Percentiles rank a stretch among this genome's conserved stretches.
These are phyloP conservation scores for Wallacemonas collosoma DNA, from an alignment of 208 protist genomes.

Conservation along the genomic window DNA sequence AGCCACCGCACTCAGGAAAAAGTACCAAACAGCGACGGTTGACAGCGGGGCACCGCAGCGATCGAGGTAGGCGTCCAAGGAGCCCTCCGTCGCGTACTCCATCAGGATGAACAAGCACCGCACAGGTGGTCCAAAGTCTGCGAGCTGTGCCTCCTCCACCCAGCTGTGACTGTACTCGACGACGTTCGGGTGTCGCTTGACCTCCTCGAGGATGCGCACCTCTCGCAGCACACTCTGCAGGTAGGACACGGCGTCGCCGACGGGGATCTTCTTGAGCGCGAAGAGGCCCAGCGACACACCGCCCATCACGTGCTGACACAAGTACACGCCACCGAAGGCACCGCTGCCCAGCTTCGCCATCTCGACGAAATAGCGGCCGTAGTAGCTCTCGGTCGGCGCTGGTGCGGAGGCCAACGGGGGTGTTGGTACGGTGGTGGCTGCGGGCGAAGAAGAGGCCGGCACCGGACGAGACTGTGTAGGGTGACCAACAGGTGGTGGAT, in stretches of 20 bases:
- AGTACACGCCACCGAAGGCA: constrained; percentile 86
- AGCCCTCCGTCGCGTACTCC: constrained; percentile 88
- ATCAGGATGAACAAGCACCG: constrained; percentile 91
- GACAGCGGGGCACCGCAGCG: constrained; percentile 67
- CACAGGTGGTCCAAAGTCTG: constrained; percentile 90
- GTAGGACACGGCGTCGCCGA: constrained; percentile 81
- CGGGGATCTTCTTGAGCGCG: constrained; percentile 92
- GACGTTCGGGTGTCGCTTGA: constrained; percentile 86
- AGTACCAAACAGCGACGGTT: constrained; percentile 88
- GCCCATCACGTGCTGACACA: constrained; percentile 86
- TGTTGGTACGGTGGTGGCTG: constrained; percentile 2
- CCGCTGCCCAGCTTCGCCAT: constrained; percentile 82
- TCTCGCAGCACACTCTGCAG: constrained; percentile 81
- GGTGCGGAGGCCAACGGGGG: constrained; percentile 4
- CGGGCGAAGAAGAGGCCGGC: background rate
- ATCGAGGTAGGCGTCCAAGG: constrained; percentile 82
- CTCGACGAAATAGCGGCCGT: constrained; percentile 83
- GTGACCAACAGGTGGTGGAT: constrained; percentile 2
- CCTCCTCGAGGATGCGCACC: constrained; percentile 85
- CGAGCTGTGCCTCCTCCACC: constrained; percentile 79
- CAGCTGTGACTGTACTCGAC: constrained; percentile 92
- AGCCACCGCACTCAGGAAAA: constrained; percentile 82
- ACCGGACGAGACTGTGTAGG: background rate
- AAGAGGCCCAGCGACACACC: constrained; percentile 80
- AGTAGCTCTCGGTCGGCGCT: constrained; percentile 58